Conservation (phyloP, 2,329 filamentous ascomycete species). For the Paracorniculantispora psalliotae region DNA sequence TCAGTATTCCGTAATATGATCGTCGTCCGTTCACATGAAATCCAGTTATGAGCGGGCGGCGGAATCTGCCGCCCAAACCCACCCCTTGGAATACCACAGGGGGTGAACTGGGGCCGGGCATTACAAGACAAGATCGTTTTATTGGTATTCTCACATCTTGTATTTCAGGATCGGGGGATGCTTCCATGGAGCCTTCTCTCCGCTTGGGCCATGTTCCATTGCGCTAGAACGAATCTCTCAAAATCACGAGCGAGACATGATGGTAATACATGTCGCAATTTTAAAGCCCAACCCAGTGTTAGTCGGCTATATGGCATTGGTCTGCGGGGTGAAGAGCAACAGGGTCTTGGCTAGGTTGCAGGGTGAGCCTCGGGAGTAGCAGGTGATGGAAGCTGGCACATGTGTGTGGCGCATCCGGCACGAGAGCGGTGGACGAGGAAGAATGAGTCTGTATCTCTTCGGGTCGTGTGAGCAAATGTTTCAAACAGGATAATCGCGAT, state of each 20-base stretch:
- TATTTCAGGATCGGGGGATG: not conserved
- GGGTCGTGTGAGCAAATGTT: slow-evolving; percentile 11
- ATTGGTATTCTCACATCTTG: not conserved
- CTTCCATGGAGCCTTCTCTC: not conserved
- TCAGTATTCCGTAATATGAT: slow-evolving; percentile 9
- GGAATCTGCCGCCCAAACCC: slow-evolving; percentile 6
- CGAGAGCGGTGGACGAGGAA: not conserved
- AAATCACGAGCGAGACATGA: not conserved
- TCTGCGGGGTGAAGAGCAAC: not conserved
- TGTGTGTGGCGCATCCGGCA: slow-evolving; percentile 4
- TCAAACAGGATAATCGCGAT: slow-evolving; percentile 7
- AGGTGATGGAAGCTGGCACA: not conserved
- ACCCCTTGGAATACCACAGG: not conserved
- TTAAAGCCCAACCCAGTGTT: not conserved
- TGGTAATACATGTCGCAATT: not conserved
- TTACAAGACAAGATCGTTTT: slow-evolving; percentile 4
- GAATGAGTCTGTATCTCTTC: not conserved
- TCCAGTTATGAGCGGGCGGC: not conserved
- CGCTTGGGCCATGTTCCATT: not conserved
- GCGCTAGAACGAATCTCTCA: not conserved
- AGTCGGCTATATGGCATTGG: not conserved
- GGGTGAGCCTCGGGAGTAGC: slow-evolving; percentile 8
- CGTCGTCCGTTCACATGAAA: slow-evolving; percentile 12
- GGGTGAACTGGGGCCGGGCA: not conserved
- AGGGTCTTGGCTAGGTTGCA: not conserved